A percentile compares a stretch with the other conserved stretches of the same genome.
Evolutionary conservation across 139 green algal species (phyloP).

Genomic region (Haematococcus lacustris): DNA sequence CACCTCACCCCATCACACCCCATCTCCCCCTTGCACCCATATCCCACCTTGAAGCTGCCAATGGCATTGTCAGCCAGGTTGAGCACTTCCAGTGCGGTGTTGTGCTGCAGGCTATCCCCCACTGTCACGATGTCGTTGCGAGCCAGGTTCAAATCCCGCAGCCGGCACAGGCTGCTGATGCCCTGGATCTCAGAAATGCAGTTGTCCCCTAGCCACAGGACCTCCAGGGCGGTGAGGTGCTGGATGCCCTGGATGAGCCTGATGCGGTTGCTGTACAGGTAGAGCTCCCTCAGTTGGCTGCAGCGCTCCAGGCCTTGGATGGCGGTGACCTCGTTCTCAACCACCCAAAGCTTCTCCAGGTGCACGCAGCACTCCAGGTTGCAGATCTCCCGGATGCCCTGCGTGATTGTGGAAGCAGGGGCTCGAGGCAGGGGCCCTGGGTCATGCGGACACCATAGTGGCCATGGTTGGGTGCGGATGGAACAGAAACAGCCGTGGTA

Average conservation of each 20-base stretch:
- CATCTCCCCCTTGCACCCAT: too few species aligned
- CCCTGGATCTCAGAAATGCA: conserved; percentile 50
- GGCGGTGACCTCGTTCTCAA: conserved; percentile 48
- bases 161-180: conserved; percentile 31
- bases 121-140: conserved; percentile 55
- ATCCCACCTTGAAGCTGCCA: conserved; percentile 57
- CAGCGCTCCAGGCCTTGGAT: conserved; percentile 45
- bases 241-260: conserved; percentile 37
- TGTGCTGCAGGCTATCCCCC: conserved; percentile 25
- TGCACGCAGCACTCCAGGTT: conserved; percentile 36
- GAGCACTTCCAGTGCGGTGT: conserved; percentile 40
- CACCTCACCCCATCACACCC: too few species aligned
- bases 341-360: conserved; percentile 60
- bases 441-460: too few species aligned
- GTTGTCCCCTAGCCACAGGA: conserved; percentile 71
- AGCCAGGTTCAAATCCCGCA: conserved; percentile 64
- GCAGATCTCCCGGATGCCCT: conserved; percentile 52
- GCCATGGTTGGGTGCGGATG: too few species aligned
- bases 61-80: conserved; percentile 70
- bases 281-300: conserved; percentile 46
- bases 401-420: conserved; percentile 10
- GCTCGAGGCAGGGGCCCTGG: too few species aligned
- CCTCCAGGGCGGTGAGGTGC: conserved; percentile 43
- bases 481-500: too few species aligned
- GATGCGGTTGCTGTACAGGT: conserved; percentile 64